Percentiles rank a stretch among this genome's conserved stretches.
phyloP scores from a whole-genome alignment of 2,329 filamentous ascomycete genomes.

The Colletotrichum kahawae region DNA sequence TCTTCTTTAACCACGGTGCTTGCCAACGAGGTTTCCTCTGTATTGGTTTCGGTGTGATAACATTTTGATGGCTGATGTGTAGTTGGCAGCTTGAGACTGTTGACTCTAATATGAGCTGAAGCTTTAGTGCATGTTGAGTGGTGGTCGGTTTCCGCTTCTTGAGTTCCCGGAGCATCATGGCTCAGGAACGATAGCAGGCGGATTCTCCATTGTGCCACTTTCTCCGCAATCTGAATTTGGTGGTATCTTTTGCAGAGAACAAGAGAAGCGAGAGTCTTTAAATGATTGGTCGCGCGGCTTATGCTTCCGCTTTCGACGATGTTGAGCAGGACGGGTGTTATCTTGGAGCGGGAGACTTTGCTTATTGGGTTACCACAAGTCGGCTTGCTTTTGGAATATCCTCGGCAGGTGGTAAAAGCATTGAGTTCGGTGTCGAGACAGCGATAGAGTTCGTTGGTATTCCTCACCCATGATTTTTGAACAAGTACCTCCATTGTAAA shows the following conservation, averaged over 20 bases:
- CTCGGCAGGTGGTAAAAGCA: not conserved
- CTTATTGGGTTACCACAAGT: not conserved
- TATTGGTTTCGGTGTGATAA: fast-evolving
- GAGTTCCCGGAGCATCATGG: fast-evolving
- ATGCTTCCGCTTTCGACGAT: not conserved
- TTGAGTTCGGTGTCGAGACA: not conserved
- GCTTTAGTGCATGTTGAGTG: not conserved
- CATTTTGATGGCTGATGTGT: not conserved
- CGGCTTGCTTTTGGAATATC: not conserved
- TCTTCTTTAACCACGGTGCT: not conserved
- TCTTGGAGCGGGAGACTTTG: not conserved
- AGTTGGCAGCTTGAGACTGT: not conserved
- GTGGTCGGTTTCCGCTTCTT: not conserved
- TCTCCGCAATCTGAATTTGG: not conserved
- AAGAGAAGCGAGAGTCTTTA: not conserved
- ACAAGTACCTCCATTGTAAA: not conserved
- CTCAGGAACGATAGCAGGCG: not conserved
- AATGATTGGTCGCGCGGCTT: not conserved
- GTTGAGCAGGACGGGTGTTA: not conserved
- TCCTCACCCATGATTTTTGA: not conserved
- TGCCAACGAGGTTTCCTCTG: not conserved
- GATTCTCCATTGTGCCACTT: not conserved
- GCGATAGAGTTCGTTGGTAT: not conserved
- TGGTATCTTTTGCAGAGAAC: slow-evolving; percentile 2
- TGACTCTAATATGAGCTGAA: not conserved